phyloP scores from a whole-genome alignment of 148 eudicot species.

The Euryodendron excelsum region DNA sequence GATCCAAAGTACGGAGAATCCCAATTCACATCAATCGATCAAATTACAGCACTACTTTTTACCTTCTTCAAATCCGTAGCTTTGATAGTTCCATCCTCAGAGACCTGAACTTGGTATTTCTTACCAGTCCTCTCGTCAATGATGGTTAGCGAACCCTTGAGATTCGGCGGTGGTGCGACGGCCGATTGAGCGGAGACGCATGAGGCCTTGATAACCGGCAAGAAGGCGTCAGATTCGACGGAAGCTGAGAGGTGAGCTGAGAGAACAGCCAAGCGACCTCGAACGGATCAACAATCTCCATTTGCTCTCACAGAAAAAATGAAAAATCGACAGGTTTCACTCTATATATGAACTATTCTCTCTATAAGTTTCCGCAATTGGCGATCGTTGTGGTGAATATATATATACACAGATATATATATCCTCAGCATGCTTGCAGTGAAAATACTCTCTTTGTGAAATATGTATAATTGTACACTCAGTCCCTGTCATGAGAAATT shows the following conservation, averaged over 20 bases:
- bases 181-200: conserved; percentile 48
- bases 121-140: conserved; percentile 86
- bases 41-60: not conserved
- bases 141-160: conserved; percentile 60
- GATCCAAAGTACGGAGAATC: no score
- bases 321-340: not conserved
- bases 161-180: conserved; percentile 65
- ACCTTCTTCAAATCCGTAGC: conserved; percentile 95
- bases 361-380: no score
- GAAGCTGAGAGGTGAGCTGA: conserved; percentile 65
- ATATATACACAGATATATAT: no score
- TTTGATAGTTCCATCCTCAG: conserved; percentile 75
- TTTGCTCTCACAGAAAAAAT: not conserved
- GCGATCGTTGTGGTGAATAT: no score
- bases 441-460: no score
- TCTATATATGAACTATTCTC: not conserved
- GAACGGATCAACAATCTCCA: conserved; percentile 41
- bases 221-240: conserved; percentile 18
- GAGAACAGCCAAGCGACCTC: conserved; percentile 70
- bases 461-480: no score
- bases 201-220: conserved; percentile 37
- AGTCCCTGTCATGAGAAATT: no score
- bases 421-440: no score
- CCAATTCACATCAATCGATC: conserved; percentile 7
- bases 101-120: conserved; percentile 64